Base-by-base conservation (phyloP, 306 rosid species). In the Parietaria judaica region DNA sequence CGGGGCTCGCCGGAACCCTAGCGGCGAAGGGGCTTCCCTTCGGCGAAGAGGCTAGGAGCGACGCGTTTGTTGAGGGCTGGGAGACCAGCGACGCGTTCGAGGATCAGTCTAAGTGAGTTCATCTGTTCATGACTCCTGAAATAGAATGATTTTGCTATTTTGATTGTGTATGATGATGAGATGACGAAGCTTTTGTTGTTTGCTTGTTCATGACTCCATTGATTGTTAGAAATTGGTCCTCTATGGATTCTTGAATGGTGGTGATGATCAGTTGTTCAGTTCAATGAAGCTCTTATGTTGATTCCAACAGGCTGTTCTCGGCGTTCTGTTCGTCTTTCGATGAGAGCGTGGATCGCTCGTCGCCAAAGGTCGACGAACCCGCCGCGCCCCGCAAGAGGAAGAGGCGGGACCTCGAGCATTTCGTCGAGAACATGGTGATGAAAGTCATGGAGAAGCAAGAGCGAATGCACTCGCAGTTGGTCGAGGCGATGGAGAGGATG, bases 381-480 rank as follows among this genome's bases (percentile, higher is more conserved):
- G 4, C 56, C 7, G 43, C 66, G 51, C 65, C 51, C 1, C 71
- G 72, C 36, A 92, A 86, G 82, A 80, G 80, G 54, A 81, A 79
- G 76, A 79, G 66, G 50, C 71, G 64, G 70, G 78, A 67, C 66
- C 65, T 86, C 3, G 82, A 77, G 82, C 64, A 7, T 81, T 88
- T 81, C 61, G 70, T 80, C 50, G 74, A 79, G 66, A 70, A 64
- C 56, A 69, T 88, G 84, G 85, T 81, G 3, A 74, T 7, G 56
- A 82, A 77, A 66, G 86, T 86, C 67, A 72, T 86, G 85, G 94
- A 88, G 67, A 84, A 76, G 70, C 96, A 92, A 62, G 95, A 92
- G 80, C 66, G 72, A 72, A 86, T 88, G 95, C 90, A 86, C 54
- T 76, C 50, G 44, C 83, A 84, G 69, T 61, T 92, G 63, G 68